A percentile compares a stretch with the other conserved stretches of the same genome.
phyloP scores from a whole-genome alignment of 495 filamentous ascomycete species.

The Lentithecium fluviatile region DNA sequence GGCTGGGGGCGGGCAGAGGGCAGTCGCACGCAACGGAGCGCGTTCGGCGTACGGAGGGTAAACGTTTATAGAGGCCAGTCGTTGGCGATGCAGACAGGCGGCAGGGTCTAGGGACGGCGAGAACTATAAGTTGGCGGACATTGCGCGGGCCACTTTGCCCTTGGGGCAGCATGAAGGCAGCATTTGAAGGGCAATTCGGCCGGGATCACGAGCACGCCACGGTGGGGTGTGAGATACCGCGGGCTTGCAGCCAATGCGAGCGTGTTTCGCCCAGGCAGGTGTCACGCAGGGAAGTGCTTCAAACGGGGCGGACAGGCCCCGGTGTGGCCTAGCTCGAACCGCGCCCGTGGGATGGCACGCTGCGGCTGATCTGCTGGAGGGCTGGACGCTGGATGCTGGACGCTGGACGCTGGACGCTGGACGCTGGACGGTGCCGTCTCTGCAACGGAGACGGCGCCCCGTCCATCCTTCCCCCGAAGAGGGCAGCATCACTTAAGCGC shows the following conservation, averaged over 20 bases:
- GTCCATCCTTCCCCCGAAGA: too few relatives aligned
- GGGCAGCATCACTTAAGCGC: too few relatives aligned
- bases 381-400: too few relatives aligned
- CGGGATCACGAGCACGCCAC: constrained; percentile 23
- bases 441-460: too few relatives aligned
- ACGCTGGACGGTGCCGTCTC: too few relatives aligned
- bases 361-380: too few relatives aligned
- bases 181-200: too few relatives aligned
- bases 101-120: constrained; percentile 16
- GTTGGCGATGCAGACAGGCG: too few relatives aligned
- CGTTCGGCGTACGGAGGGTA: background rate
- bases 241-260: constrained; percentile 21
- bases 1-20: too few relatives aligned
- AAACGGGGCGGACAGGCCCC: constrained; percentile 16
- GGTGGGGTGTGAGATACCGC: constrained; percentile 33
- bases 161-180: constrained; percentile 18
- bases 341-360: constrained; percentile 27
- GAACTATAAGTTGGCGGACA: constrained; percentile 25
- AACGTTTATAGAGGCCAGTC: constrained; percentile 19
- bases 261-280: background rate
- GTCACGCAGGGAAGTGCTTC: constrained; percentile 26
- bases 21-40: constrained; percentile 5
- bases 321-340: constrained; percentile 14
- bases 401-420: too few relatives aligned
- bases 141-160: constrained; percentile 12